Conservation (phyloP, 768 basidiomycete species). For the Kwoniella europaea region DNA sequence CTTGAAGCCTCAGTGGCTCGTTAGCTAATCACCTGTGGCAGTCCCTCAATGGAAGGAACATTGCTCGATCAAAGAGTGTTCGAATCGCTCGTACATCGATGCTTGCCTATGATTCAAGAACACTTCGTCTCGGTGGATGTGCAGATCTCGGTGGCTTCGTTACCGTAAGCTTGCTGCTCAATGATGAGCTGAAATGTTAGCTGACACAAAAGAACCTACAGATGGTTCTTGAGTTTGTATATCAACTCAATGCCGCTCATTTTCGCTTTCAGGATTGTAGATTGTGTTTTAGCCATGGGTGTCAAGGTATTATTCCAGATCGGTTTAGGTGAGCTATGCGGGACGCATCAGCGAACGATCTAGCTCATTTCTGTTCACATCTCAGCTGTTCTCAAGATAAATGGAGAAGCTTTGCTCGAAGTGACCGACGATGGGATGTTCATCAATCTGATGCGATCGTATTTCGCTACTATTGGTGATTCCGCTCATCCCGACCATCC, state of each 20-base stretch:
- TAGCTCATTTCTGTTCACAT: conserved; percentile 2
- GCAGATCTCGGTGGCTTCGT: conserved; percentile 91
- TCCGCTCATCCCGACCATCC: conserved; percentile 88
- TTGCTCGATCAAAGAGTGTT: conserved; percentile 98
- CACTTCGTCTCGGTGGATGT: conserved; percentile 91
- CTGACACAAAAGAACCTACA: conserved; percentile 21
- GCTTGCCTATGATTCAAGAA: conserved; percentile 90
- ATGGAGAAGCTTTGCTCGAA: conserved; percentile 86
- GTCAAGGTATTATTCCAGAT: conserved; percentile 99
- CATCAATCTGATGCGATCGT: conserved; percentile 92
- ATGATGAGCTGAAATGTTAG: neutral
- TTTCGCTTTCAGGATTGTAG: conserved; percentile 95
- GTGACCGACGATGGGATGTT: conserved; percentile 97
- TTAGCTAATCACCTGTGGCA: no score
- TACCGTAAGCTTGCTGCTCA: conserved; percentile 63
- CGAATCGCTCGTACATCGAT: conserved; percentile 85
- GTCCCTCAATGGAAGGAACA: conserved; percentile 98
- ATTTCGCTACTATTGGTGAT: conserved; percentile 89
- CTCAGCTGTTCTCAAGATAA: conserved; percentile 93
- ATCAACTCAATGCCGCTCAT: conserved; percentile 72
- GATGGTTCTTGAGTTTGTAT: conserved; percentile 94
- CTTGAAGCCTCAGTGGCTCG: no score
- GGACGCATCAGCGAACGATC: no score
- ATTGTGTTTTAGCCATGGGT: conserved; percentile 99
- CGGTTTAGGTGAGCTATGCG: conserved; percentile 60